Conservation (phyloP, 495 filamentous ascomycete species). For the Apiosordaria backusii region DNA sequence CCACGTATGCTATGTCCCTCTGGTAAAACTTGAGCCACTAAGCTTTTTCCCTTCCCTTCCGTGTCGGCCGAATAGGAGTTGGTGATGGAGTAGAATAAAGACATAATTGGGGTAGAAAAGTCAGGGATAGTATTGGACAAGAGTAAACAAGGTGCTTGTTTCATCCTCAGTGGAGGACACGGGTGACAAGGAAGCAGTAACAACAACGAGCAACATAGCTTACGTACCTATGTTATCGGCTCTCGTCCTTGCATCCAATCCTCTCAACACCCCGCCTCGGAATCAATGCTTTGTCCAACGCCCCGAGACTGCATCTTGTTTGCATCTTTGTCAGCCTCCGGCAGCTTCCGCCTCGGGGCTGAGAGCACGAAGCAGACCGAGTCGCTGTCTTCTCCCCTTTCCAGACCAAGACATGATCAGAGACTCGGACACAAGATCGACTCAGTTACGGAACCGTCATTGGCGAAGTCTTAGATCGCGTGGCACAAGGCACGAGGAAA, state of each 20-base stretch:
- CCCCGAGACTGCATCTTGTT: slow-evolving; percentile 1
- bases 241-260: not conserved
- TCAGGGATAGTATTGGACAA: not conserved
- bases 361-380: not conserved
- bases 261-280: not conserved
- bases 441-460: not conserved
- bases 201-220: not conserved
- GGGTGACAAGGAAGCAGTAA: slow-evolving; percentile 1
- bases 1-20: not conserved
- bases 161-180: slow-evolving; percentile 1
- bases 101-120: not conserved
- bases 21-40: not conserved
- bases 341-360: not conserved
- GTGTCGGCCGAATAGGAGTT: not conserved
- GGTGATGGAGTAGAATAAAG: not conserved
- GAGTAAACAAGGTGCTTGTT: slow-evolving; percentile 2
- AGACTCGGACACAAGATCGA: not conserved
- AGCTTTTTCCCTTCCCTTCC: not conserved
- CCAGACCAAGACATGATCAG: not conserved
- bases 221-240: not conserved
- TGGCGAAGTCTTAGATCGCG: slow-evolving; percentile 4
- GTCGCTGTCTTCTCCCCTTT: not conserved
- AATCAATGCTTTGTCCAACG: not conserved
- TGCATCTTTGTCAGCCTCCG: not conserved
- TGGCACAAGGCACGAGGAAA: not conserved